Conservation (phyloP, 352 stramenopile genomes). For the Phytophthora colocasiae region DNA sequence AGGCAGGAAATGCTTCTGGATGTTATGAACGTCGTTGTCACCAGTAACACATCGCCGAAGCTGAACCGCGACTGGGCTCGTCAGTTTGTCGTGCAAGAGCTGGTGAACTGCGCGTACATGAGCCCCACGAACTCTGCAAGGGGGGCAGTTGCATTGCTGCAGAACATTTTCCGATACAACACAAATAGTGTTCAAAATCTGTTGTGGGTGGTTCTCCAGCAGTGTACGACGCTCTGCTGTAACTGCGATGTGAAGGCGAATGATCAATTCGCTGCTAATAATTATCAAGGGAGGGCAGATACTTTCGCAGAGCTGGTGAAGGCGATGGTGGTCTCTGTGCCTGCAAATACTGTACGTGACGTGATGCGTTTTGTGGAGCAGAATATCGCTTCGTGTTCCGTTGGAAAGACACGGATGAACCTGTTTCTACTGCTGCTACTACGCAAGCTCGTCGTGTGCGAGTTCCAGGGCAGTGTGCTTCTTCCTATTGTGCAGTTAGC, state of each 20-base stretch:
- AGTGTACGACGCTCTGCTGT: constrained; percentile 69
- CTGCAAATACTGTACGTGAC: constrained; percentile 25
- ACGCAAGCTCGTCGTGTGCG: constrained; percentile 48
- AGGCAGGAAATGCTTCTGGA: constrained; percentile 49
- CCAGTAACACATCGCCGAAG: constrained; percentile 21
- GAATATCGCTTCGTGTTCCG: constrained; percentile 53
- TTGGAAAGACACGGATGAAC: constrained; percentile 51
- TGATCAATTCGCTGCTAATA: background rate
- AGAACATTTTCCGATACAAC: constrained; percentile 38
- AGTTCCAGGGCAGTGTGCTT: constrained; percentile 33
- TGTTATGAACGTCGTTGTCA: constrained; percentile 43
- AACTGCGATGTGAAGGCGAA: constrained; percentile 40
- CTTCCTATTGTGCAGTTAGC: constrained; percentile 50
- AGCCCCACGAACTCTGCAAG: constrained; percentile 20
- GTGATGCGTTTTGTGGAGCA: constrained; percentile 54
- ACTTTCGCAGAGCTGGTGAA: constrained; percentile 60
- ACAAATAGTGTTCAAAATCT: constrained; percentile 21
- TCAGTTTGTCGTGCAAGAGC: constrained; percentile 54
- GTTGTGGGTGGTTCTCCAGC: constrained; percentile 61
- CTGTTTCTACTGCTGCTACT: constrained; percentile 63
- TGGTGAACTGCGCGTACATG: constrained; percentile 53
- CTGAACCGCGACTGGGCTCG: constrained; percentile 44
- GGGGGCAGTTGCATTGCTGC: constrained; percentile 42
- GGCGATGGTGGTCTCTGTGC: constrained; percentile 38
- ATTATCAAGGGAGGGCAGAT: constrained; percentile 37